Percentiles rank a stretch among this genome's conserved stretches.
Conservation (phyloP, 2,329 filamentous ascomycete genomes). For the Eutypella sp. region DNA sequence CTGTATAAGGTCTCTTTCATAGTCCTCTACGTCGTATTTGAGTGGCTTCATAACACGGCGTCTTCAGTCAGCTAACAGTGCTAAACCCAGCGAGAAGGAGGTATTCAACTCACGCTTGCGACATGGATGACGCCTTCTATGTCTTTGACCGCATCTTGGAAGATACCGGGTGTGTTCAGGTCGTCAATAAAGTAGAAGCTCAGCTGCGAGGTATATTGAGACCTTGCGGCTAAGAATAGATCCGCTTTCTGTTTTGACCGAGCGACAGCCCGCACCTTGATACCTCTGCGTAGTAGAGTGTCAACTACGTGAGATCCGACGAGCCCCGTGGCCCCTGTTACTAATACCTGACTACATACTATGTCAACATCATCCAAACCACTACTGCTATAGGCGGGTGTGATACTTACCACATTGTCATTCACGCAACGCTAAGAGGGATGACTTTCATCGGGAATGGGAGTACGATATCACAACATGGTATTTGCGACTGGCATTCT, state of each 20-base stretch:
- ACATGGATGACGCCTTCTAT: neutral
- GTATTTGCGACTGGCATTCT: too few relatives aligned
- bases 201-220: slow-evolving; percentile 1
- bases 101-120: neutral
- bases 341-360: slow-evolving; percentile 2
- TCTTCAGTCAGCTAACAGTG: neutral
- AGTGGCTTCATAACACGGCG: neutral
- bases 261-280: slow-evolving; percentile 6
- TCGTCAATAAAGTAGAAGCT: slow-evolving; percentile 3
- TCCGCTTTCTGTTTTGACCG: slow-evolving; percentile 7
- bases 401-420: too few relatives aligned
- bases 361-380: too few relatives aligned
- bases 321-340: slow-evolving; percentile 6
- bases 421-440: too few relatives aligned
- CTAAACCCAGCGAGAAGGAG: neutral
- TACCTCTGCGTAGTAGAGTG: slow-evolving; percentile 3
- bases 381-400: too few relatives aligned
- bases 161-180: slow-evolving; percentile 3
- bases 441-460: too few relatives aligned
- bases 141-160: slow-evolving; percentile 1
- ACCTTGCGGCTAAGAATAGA: slow-evolving; percentile 2
- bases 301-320: slow-evolving; percentile 8
- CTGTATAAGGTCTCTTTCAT: slow-evolving; percentile 5
- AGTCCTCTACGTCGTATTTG: slow-evolving; percentile 2
- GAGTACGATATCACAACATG: too few relatives aligned